phyloP scores from a whole-genome alignment of 106 monocot species.

The Cymbidium sinense region DNA sequence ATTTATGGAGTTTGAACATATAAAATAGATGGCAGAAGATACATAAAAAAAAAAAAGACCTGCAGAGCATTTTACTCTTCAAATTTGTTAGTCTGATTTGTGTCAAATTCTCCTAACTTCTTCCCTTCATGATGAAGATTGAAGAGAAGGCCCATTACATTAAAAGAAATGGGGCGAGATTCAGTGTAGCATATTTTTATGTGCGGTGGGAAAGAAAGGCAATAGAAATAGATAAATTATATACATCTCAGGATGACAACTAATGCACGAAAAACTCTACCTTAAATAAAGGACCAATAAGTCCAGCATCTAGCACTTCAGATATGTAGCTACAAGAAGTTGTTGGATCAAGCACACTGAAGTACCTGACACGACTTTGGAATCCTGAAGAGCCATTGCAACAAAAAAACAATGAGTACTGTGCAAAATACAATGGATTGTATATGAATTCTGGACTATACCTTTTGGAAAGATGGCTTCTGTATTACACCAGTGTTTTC shows the following conservation, averaged over 20 bases:
- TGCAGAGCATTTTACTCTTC: no score
- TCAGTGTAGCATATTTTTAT: not conserved
- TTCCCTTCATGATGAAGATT: no score
- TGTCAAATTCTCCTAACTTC: no score
- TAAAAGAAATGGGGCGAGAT: not conserved
- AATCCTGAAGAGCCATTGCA: slow-evolving; percentile 52
- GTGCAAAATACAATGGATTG: not conserved
- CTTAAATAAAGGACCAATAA: slow-evolving; percentile 85
- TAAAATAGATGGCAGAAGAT: no score
- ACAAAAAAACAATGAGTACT: not conserved
- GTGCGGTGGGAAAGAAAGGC: not conserved
- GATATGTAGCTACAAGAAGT: slow-evolving; percentile 66
- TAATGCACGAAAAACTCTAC: slow-evolving; percentile 12
- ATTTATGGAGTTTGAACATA: no score
- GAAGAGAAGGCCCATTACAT: no score
- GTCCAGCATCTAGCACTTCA: slow-evolving; percentile 78
- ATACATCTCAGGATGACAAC: not conserved
- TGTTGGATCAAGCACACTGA: slow-evolving; percentile 55
- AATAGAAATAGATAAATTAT: not conserved
- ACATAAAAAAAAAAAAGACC: no score
- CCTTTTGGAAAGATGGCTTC: slow-evolving; percentile 90
- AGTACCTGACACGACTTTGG: slow-evolving; percentile 60
- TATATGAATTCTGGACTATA: slow-evolving; percentile 12
- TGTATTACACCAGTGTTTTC: slow-evolving; percentile 62
- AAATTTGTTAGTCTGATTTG: no score